phyloP scores from a whole-genome alignment of 768 basidiomycete genomes.

The Lactifluus echinatus region DNA sequence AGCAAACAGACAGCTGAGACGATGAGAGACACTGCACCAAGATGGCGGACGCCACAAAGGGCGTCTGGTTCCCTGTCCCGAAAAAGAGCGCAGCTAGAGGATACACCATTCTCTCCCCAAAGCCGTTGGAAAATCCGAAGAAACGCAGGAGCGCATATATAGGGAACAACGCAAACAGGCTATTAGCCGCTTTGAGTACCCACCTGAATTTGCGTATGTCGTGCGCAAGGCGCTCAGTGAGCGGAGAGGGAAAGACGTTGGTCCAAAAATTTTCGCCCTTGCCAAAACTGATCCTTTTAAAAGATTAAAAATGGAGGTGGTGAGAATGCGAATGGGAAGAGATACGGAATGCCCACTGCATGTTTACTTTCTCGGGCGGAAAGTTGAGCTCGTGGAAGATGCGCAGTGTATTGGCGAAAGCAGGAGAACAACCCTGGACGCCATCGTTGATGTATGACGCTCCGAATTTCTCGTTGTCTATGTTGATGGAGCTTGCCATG shows the following conservation, averaged over 20 bases:
- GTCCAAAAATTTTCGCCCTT: constrained; percentile 33
- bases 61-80: constrained; percentile 33
- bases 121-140: constrained; percentile 30
- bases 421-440: constrained; percentile 30
- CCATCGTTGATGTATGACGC: constrained; percentile 32
- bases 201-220: constrained; percentile 30
- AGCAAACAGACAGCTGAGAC: no score
- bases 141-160: constrained; percentile 30
- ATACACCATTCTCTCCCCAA: constrained; percentile 32
- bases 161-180: constrained; percentile 29
- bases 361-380: constrained; percentile 27
- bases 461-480: constrained; percentile 27
- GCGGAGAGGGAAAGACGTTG: constrained; percentile 31
- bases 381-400: constrained; percentile 31
- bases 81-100: constrained; percentile 31
- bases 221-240: constrained; percentile 25
- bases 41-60: constrained; percentile 30
- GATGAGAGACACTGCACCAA: no score
- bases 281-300: constrained; percentile 28
- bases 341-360: constrained; percentile 24
- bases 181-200: constrained; percentile 27
- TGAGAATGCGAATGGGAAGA: not conserved
- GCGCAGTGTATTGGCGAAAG: constrained; percentile 30
- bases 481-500: constrained; percentile 30
- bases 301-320: not conserved